These are phyloP conservation scores for Lophiostoma macrostomum DNA, from an alignment of 495 filamentous ascomycete genomes.

Conservation along the genomic window DNA sequence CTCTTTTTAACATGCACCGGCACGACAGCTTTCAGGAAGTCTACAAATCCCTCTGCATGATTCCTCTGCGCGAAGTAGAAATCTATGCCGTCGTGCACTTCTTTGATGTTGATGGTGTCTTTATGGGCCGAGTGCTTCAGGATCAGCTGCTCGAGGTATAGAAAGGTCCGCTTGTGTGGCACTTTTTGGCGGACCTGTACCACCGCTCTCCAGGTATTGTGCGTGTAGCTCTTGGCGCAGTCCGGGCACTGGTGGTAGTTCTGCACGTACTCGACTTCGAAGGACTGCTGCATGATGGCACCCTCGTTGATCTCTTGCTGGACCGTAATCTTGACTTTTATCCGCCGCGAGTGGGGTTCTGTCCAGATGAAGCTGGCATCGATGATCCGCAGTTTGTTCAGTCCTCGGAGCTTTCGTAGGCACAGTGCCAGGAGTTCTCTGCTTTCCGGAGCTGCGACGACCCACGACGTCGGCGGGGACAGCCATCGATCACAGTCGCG, in stretches of 20 bases:
- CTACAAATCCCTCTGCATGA: conserved; percentile 87
- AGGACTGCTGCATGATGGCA: conserved; percentile 84
- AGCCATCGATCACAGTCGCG: conserved; percentile 92
- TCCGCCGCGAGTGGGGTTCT: conserved; percentile 85
- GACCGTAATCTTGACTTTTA: conserved; percentile 90
- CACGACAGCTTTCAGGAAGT: conserved; percentile 79
- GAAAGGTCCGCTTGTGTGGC: conserved; percentile 92
- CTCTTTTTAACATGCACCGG: conserved; percentile 80
- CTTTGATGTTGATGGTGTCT: conserved; percentile 93
- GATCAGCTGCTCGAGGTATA: conserved; percentile 95
- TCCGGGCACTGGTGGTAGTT: conserved; percentile 87
- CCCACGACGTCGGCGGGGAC: conserved; percentile 80
- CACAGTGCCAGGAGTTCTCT: conserved; percentile 88
- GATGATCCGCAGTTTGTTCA: conserved; percentile 84
- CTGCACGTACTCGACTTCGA: conserved; percentile 90
- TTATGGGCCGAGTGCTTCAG: conserved; percentile 88
- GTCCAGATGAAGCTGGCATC: conserved; percentile 98
- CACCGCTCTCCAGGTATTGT: conserved; percentile 80
- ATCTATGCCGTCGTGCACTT: conserved; percentile 88
- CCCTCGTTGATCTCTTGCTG: conserved; percentile 73
- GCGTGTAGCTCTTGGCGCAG: conserved; percentile 90
- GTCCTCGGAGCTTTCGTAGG: conserved; percentile 72
- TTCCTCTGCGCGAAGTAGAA: conserved; percentile 90
- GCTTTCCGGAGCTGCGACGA: conserved; percentile 76
- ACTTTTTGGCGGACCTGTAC: conserved; percentile 97